Conservation (phyloP, 768 basidiomycete species). For the Tulasnella sp. region DNA sequence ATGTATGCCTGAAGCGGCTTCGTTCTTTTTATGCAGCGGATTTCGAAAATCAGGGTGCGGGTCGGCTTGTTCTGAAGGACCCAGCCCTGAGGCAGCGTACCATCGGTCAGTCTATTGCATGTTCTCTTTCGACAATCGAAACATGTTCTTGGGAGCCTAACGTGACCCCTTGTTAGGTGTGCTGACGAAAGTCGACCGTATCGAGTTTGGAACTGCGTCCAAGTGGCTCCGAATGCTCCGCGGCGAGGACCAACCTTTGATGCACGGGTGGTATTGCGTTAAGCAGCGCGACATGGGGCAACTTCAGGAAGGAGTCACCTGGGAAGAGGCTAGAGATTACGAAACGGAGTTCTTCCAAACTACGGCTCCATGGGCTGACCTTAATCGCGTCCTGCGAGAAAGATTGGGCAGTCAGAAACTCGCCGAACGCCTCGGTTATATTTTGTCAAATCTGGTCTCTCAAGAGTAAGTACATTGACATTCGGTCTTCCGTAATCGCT, state of each 20-base stretch:
- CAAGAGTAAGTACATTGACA: background rate
- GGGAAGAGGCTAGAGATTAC: constrained; percentile 48
- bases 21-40: constrained; percentile 44
- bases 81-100: constrained; percentile 62
- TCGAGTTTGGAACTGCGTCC: constrained; percentile 46
- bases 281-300: constrained; percentile 49
- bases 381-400: background rate
- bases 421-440: constrained; percentile 48
- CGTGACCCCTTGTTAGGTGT: constrained; percentile 51
- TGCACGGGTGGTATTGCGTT: constrained; percentile 54
- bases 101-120: constrained; percentile 43
- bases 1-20: background rate
- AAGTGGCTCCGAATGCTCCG: constrained; percentile 40
- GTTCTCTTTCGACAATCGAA: constrained; percentile 51
- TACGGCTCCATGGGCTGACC: constrained; percentile 20
- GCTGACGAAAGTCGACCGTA: constrained; percentile 67
- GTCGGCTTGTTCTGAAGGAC: constrained; percentile 50
- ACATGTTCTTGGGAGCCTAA: constrained; percentile 68
- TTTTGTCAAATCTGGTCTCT: constrained; percentile 55
- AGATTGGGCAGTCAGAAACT: constrained; percentile 29
- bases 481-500: too few relatives aligned
- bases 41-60: constrained; percentile 71
- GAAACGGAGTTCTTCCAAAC: constrained; percentile 51
- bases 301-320: constrained; percentile 45
- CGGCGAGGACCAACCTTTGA: constrained; percentile 34